phyloP scores from a whole-genome alignment of 1,284 basidiomycete genomes.

The Cutaneotrichosporon mucoides region DNA sequence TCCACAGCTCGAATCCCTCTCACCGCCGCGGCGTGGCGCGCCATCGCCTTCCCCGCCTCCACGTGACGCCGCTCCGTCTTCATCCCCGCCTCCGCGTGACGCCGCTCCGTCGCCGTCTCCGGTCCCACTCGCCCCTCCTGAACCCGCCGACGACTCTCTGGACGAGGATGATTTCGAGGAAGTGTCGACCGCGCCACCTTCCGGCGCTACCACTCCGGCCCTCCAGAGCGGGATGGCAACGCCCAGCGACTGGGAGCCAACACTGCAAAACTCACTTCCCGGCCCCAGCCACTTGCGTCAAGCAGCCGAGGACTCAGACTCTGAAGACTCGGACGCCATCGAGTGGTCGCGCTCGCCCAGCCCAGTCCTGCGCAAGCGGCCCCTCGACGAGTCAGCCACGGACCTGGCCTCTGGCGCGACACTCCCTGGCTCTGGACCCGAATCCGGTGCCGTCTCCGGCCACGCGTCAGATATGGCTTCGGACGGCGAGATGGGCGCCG shows the following conservation, averaged over 20 bases:
- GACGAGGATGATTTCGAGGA: conserved; percentile 26
- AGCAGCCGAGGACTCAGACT: neutral
- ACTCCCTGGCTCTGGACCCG: too few relatives aligned
- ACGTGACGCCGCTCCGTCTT: neutral
- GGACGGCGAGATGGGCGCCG: conserved; percentile 59
- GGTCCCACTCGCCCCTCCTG: neutral
- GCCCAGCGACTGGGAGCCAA: neutral
- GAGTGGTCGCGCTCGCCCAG: conserved; percentile 46
- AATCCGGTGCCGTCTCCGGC: neutral
- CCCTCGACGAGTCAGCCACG: neutral
- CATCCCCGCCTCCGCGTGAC: neutral
- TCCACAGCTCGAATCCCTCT: too few relatives aligned
- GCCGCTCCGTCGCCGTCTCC: neutral
- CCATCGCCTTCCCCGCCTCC: neutral
- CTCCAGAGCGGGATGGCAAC: neutral
- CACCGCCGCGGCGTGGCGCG: neutral
- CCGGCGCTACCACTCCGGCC: neutral
- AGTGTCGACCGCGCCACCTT: neutral
- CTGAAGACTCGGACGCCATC: conserved; percentile 31
- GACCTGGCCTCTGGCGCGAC: neutral
- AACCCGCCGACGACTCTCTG: conserved; percentile 11
- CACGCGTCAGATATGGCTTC: conserved; percentile 23
- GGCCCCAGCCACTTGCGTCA: neutral
- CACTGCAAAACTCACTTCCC: neutral
- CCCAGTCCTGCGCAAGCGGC: conserved; percentile 20